These are phyloP conservation scores for Malus sylvestris DNA, from an alignment of 306 rosid species.

Conservation along the genomic window DNA sequence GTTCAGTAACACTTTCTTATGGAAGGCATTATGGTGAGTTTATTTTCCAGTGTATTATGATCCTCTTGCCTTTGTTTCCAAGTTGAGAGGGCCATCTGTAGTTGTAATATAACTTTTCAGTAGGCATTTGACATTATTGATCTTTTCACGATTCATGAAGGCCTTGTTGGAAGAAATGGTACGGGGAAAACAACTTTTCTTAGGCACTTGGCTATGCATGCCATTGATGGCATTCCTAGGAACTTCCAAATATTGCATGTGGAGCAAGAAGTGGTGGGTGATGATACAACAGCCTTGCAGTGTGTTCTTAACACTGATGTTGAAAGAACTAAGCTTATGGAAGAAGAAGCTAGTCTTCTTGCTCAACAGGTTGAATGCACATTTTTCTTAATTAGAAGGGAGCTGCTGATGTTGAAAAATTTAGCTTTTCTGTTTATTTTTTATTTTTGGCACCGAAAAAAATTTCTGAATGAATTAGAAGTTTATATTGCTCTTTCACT, in stretches of 20 bases:
- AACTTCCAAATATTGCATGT: constrained; percentile 96
- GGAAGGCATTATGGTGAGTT: constrained; percentile 93
- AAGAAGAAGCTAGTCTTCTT: constrained; percentile 65
- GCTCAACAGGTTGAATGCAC: constrained; percentile 58
- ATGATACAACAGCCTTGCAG: constrained; percentile 76
- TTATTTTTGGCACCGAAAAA: background rate
- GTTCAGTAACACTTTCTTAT: constrained; percentile 75
- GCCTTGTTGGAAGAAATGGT: constrained; percentile 95
- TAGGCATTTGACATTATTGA: background rate
- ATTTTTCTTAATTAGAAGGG: background rate
- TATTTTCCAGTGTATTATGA: background rate
- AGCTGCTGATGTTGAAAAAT: background rate
- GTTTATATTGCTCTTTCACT: background rate
- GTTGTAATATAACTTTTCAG: background rate
- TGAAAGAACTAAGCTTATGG: constrained; percentile 75
- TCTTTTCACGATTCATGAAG: constrained; percentile 24
- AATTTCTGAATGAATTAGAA: background rate
- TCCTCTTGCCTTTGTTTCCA: background rate
- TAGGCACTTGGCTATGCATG: constrained; percentile 97
- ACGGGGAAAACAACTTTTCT: constrained; percentile 97
- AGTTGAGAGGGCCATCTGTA: background rate
- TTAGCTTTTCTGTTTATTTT: background rate
- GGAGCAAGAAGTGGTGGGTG: constrained; percentile 94
- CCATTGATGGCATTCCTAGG: constrained; percentile 87
- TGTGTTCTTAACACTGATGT: constrained; percentile 90